Evolutionary conservation across 441 rosid species (phyloP).

Genomic region (Euphorbia corollata): DNA sequence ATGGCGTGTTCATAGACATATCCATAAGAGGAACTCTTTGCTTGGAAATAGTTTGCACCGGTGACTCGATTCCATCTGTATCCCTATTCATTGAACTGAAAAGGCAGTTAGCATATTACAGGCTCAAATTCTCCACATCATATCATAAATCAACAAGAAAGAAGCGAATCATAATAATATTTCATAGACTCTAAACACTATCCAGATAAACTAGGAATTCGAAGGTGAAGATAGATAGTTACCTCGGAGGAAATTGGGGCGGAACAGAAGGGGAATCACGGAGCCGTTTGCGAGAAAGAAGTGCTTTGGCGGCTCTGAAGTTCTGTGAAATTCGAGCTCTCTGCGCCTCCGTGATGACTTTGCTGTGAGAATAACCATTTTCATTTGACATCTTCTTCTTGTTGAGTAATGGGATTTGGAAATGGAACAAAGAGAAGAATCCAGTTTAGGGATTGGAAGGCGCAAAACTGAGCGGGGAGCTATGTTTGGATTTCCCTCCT

Average conservation of each 20-base stretch:
- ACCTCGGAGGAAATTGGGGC: slow-evolving; percentile 11
- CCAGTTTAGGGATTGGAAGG: background rate
- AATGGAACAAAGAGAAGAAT: background rate
- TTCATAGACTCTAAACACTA: background rate
- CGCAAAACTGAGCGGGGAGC: background rate
- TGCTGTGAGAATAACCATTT: slow-evolving; percentile 18
- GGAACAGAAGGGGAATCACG: slow-evolving; percentile 16
- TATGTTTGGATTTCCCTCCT: slow-evolving; percentile 9
- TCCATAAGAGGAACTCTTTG: slow-evolving; percentile 56
- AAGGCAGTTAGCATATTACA: slow-evolving; percentile 4
- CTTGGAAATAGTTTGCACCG: slow-evolving; percentile 19
- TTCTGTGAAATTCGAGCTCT: slow-evolving; percentile 44
- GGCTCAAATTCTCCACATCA: background rate
- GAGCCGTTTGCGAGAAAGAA: slow-evolving; percentile 49
- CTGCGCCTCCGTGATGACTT: slow-evolving; percentile 26
- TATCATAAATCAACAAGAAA: slow-evolving; percentile 3
- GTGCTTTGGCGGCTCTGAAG: slow-evolving; percentile 51
- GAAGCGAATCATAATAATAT: background rate
- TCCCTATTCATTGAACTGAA: slow-evolving; percentile 28
- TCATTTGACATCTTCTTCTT: slow-evolving; percentile 29
- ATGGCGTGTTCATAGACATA: slow-evolving; percentile 36
- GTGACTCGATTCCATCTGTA: slow-evolving; percentile 23
- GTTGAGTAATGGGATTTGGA: background rate
- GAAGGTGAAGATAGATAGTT: background rate
- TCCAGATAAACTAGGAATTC: background rate